Conservation (phyloP, 371 early-diverging fungal genomes). For the Conidiobolus incongruus region DNA sequence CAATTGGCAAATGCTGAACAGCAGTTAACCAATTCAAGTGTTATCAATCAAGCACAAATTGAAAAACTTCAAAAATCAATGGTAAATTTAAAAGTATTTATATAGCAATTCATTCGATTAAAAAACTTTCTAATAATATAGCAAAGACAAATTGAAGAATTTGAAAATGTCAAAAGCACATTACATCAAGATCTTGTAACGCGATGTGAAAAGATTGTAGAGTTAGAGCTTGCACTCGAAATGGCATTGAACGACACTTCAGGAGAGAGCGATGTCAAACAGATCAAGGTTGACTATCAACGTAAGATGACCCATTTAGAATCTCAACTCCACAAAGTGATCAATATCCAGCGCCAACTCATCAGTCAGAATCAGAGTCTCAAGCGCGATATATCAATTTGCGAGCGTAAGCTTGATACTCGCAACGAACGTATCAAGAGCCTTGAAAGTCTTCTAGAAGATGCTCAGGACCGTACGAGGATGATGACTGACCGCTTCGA, state of each 20-base stretch:
- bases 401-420: conserved; percentile 73
- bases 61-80: too few species aligned
- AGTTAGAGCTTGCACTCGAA: conserved; percentile 84
- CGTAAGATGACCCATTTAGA: conserved; percentile 89
- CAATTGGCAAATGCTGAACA: conserved; percentile 5
- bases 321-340: conserved; percentile 81
- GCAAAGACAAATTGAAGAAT: not conserved
- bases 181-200: not conserved
- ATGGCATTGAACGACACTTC: conserved; percentile 72
- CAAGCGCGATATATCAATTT: conserved; percentile 74
- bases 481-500: conserved; percentile 48
- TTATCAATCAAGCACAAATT: too few species aligned
- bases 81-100: too few species aligned
- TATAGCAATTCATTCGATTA: too few species aligned
- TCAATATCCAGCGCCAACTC: conserved; percentile 74
- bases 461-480: conserved; percentile 41
- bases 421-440: conserved; percentile 83
- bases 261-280: conserved; percentile 49
- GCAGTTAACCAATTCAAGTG: too few species aligned
- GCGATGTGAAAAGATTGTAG: conserved; percentile 22
- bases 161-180: not conserved
- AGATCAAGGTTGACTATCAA: conserved; percentile 37
- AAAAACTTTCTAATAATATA: not conserved
- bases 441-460: conserved; percentile 61
- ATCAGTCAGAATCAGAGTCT: conserved; percentile 81